Evolutionary conservation across 352 stramenopile genomes (phyloP), one percentile per base, ranked within the genome.

Genomic region (Pilasporangium apinafurcum): DNA sequence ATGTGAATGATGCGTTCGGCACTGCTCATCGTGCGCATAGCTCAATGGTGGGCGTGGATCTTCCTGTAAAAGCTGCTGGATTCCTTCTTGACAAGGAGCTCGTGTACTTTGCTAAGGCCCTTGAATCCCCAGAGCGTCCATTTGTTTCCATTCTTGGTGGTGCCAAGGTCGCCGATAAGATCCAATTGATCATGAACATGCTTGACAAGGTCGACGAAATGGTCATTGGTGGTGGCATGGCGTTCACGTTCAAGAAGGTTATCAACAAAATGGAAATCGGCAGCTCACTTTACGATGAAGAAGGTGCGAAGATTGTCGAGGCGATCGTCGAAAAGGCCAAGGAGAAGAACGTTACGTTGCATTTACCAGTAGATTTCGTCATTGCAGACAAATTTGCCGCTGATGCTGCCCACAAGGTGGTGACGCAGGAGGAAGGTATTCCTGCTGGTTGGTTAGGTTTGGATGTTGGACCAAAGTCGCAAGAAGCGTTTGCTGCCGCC

Each of bases 211-310:
- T 95, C 37, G 96, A 99, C 65, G 93, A 95, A 50, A 97, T 99
- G 72, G 82, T 99, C 35, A 86, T 99, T 33, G 97, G 97, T 40
- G 97, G 96, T 38, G 97, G 96, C 60, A 99, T 99, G 96, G 97
- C 98, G 48, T 99, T 99, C 70, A 99, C 97, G n/a, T 99, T 99
- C 77, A 98, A 98, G 70, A 98, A 98, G 77, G 95, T 97, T 42
- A 65, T 97, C 44, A 96, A 97, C 53, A 94, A 97, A 54, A 96
- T 94, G 66, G 72, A 96, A 59, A 96, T 99, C 56, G 96, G 95
- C 39, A 80, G 72, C 27, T 98, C 86, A 41, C 71, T 99, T 24
- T 92, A 98, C 57, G 87, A 96, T 44, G 81, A 83, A 1, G 83
- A 92, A 33, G 75, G 77, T 14, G 67, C 74, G 33, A 89, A 92